A percentile compares a stretch with the other conserved stretches of the same genome.
Conservation (phyloP, 371 early-diverging fungal genomes). For the Smittium mucronatum region DNA sequence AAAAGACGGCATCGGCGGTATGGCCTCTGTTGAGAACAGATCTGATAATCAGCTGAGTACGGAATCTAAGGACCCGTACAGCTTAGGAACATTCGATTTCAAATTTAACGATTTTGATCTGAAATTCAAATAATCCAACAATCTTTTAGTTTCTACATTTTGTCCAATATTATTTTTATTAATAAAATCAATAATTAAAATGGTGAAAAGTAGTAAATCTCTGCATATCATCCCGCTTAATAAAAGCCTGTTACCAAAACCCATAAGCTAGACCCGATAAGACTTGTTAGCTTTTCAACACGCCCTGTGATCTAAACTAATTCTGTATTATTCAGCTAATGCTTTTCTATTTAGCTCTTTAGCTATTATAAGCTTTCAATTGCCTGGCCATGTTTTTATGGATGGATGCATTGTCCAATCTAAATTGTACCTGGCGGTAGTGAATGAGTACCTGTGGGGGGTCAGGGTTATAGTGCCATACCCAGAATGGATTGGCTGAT, state of each 20-base stretch:
- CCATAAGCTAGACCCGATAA: neutral
- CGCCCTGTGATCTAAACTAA: neutral
- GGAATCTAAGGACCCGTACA: neutral
- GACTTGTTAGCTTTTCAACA: neutral
- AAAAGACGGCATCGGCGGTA: too few species aligned
- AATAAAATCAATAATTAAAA: neutral
- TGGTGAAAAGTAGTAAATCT: neutral
- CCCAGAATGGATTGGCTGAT: too few species aligned
- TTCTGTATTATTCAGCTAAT: too few species aligned
- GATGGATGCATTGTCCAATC: too few species aligned
- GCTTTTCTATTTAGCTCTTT: too few species aligned
- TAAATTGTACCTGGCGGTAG: too few species aligned
- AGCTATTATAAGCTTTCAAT: too few species aligned
- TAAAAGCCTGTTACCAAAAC: neutral
- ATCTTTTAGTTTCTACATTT: neutral
- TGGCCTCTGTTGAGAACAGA: neutral
- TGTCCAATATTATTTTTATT: too few species aligned
- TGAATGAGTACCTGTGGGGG: too few species aligned
- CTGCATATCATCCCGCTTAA: neutral
- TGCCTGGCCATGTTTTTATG: too few species aligned
- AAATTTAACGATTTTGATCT: neutral
- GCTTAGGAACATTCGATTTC: neutral
- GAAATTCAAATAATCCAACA: neutral
- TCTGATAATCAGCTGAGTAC: neutral
- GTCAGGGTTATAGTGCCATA: too few species aligned